phyloP scores from a whole-genome alignment of 768 basidiomycete genomes.

The Suillus discolor region DNA sequence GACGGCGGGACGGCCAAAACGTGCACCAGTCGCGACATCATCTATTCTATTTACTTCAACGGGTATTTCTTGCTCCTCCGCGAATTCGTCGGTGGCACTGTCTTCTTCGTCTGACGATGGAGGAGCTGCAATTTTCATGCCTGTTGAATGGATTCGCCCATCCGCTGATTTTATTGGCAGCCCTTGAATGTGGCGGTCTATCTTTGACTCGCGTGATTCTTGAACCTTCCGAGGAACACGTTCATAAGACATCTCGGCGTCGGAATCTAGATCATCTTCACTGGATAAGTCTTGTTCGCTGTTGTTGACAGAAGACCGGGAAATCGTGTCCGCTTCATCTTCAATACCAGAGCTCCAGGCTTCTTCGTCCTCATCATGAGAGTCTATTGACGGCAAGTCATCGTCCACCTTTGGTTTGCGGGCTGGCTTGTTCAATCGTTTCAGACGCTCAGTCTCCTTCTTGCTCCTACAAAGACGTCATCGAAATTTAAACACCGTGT shows the following conservation, averaged over 20 bases:
- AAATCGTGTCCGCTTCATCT: constrained; percentile 29
- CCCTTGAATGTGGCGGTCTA: constrained; percentile 55
- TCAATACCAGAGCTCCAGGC: constrained; percentile 50
- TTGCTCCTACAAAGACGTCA: constrained; percentile 62
- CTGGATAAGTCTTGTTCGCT: constrained; percentile 16
- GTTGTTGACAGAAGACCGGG: constrained; percentile 21
- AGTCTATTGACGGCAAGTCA: constrained; percentile 70
- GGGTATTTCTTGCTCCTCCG: constrained; percentile 32
- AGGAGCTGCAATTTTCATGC: constrained; percentile 29
- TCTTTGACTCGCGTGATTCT: constrained; percentile 46
- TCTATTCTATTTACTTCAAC: constrained; percentile 45
- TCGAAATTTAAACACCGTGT: constrained; percentile 4
- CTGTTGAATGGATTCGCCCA: constrained; percentile 71
- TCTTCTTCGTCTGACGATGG: constrained; percentile 32
- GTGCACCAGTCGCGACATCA: constrained; percentile 79
- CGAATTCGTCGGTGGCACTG: constrained; percentile 37
- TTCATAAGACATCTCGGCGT: constrained; percentile 80
- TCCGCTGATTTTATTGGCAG: constrained; percentile 87
- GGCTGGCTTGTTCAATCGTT: constrained; percentile 63
- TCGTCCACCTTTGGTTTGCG: constrained; percentile 44
- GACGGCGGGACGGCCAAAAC: constrained; percentile 86
- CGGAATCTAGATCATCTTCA: constrained; percentile 43
- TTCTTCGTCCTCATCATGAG: constrained; percentile 61
- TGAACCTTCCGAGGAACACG: constrained; percentile 54
- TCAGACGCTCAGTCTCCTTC: constrained; percentile 75